phyloP scores from a whole-genome alignment of 208 protist species.

The Crithidia brevicula region DNA sequence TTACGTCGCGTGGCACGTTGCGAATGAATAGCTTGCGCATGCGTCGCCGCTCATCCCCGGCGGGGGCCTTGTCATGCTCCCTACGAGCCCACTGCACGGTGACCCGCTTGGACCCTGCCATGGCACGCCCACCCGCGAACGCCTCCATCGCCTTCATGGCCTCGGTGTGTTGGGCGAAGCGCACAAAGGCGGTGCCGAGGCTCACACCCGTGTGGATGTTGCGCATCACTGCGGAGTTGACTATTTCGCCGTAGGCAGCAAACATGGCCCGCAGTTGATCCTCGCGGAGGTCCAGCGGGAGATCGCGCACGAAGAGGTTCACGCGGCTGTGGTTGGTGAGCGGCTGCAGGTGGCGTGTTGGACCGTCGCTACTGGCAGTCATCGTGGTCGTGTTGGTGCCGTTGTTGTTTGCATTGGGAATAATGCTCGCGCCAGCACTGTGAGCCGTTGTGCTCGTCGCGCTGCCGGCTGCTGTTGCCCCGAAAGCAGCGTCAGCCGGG shows the following conservation, averaged over 20 bases:
- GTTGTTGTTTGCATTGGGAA: not conserved
- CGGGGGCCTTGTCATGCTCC: constrained; percentile 72
- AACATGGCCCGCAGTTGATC: constrained; percentile 52
- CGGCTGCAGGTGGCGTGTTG: constrained; percentile 19
- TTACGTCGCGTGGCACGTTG: constrained; percentile 76
- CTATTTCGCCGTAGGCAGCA: constrained; percentile 55
- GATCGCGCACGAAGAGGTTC: constrained; percentile 66
- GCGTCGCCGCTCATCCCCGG: constrained; percentile 52
- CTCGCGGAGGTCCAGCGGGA: constrained; percentile 53
- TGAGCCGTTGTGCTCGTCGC: too few relatives aligned
- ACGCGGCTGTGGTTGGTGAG: constrained; percentile 44
- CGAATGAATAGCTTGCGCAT: constrained; percentile 88
- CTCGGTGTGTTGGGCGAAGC: constrained; percentile 51
- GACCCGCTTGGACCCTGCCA: constrained; percentile 26
- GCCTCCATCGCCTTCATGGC: constrained; percentile 35
- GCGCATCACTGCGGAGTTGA: constrained; percentile 69
- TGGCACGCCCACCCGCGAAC: constrained; percentile 15
- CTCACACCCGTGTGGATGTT: constrained; percentile 81
- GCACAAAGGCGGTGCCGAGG: constrained; percentile 80
- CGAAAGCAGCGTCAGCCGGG: too few relatives aligned
- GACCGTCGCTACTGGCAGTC: not conserved
- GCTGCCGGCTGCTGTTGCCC: too few relatives aligned
- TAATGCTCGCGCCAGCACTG: too few relatives aligned
- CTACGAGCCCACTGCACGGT: constrained; percentile 72
- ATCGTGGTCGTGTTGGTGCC: not conserved